Evolutionary conservation across 2,329 filamentous ascomycete genomes (phyloP), one percentile per base, ranked within the genome.

Genomic region (Pseudopithomyces maydicus): DNA sequence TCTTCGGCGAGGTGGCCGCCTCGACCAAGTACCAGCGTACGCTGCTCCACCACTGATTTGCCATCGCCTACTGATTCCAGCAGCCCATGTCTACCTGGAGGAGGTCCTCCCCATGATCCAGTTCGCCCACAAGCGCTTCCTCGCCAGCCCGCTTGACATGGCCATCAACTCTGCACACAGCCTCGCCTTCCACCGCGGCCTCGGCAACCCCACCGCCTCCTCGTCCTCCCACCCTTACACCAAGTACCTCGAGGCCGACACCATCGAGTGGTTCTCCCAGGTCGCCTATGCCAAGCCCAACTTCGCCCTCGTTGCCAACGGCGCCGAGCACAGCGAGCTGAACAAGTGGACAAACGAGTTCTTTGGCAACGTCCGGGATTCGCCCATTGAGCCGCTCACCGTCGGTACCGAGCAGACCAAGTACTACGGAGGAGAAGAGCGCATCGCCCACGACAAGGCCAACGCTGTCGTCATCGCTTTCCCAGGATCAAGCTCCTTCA

Each of bases 361-460:
- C 85, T 98, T 99, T 84, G 87, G 88, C 76, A 83, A 84, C 58
- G 82, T 90, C 48, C 84, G 88, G 82, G 67, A 72, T 73, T 50
- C 68, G 70, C 64, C 72, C 72, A 20, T 66, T 69, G 78, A 82
- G 62, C 74, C 77, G 79, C 54, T 59, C 43, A 67, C 80, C 39
- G 79, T 90, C 62, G 84, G 86, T 74, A 80, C 82, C 60, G 79
- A 86, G 65, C 82, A 90, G 63, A 85, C 87, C 75, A 95, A 93
- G 80, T 99, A 98, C 87, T 90, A 87, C 74, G 95, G 95, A 77
- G 96, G 95, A 74, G 92, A 99, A 84, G 91, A 96, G 82, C 91
- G 95, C 69, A 90, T 90, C 66, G 84, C 90, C 63, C 90, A 92
- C 78, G 83, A 82, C 58, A 82, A 83, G 64, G 90, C 91, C 67